A percentile compares a stretch with the other conserved stretches of the same genome.
phyloP scores from a whole-genome alignment of 1,139 yeast species.

The Taphrina deformans region DNA sequence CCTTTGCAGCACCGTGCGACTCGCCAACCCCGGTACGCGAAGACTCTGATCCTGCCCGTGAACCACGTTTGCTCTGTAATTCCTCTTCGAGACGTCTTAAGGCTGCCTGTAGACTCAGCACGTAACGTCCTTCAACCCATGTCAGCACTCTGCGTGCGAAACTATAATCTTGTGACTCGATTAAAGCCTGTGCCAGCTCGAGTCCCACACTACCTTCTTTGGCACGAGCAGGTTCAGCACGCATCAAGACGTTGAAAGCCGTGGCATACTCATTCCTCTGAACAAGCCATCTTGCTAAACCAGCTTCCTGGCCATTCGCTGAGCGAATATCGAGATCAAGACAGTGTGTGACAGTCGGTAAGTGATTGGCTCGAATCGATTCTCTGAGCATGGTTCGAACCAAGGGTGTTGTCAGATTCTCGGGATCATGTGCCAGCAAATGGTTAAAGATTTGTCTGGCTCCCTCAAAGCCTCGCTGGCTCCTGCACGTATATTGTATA shows the following conservation, averaged over 20 bases:
- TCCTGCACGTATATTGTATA: constrained; percentile 6
- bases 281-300: constrained; percentile 18
- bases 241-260: constrained; percentile 14
- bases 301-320: constrained; percentile 24
- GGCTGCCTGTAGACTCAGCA: constrained; percentile 18
- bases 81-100: constrained; percentile 7
- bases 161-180: not conserved
- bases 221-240: constrained; percentile 22
- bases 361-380: not conserved
- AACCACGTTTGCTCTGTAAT: not conserved
- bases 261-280: not conserved
- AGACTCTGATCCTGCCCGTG: not conserved
- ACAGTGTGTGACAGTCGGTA: constrained; percentile 1
- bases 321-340: not conserved
- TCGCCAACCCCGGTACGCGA: not conserved
- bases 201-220: constrained; percentile 22
- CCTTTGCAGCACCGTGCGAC: no score
- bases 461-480: not conserved
- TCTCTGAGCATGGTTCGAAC: constrained; percentile 25
- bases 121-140: constrained; percentile 21
- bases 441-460: not conserved
- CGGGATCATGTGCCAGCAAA: not conserved
- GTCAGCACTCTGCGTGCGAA: constrained; percentile 8
- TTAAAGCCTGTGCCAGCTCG: constrained; percentile 6
- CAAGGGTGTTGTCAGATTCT: constrained; percentile 6